Base-by-base conservation (phyloP, 1,284 basidiomycete genomes). In the Ustilago trichophora region DNA sequence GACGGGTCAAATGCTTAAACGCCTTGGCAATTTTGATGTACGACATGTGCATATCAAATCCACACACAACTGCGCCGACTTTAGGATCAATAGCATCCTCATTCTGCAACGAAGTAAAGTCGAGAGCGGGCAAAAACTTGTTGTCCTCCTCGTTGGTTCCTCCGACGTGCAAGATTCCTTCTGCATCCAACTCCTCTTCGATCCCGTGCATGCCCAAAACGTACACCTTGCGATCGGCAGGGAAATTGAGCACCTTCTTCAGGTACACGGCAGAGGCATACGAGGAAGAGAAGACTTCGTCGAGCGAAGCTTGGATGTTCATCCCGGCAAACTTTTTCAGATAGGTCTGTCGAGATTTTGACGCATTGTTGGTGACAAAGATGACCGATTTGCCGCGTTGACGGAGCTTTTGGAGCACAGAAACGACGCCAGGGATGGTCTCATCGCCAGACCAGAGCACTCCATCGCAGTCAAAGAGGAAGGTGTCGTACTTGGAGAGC, bases 301-400 rank as follows among this genome's bases (percentile, higher is more conserved):
- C 90, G 21, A 71, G 48, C 74, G 90, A 85, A 13, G 89, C 91
- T 79, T 93, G 86, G 40, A 97, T 87, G 27, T 92, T 93, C 52
- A 98, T 86, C 73, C 88, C 85, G 80, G 95, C 90, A 79, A 99
- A 97, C 82, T 94, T 96, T 47, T 86, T 85, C 84, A 92, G 92
- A 85, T 94, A 94, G 77, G 85, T 89, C 80, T 85, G 87, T 46
- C 95, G 85, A 11, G 92, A 94, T 83, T 95, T 94, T 42, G 90
- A 93, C n/a, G 95, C 95, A 80, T 98, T 98, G 84, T 98, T 98
- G 25, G 94, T 97, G 32, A 98, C 93, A 81, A 98, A 99, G 33
- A 98, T 85, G 45, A 98, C 84, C 57, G 87, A 87, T 85, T 98
- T 98, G 49, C 90, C 91, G 89, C 77, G 51, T 19, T 41, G 50